Evolutionary conservation across 2,329 filamentous ascomycete species (phyloP), one percentile per base, ranked within the genome.

Genomic region (Fusarium ramigenum): DNA sequence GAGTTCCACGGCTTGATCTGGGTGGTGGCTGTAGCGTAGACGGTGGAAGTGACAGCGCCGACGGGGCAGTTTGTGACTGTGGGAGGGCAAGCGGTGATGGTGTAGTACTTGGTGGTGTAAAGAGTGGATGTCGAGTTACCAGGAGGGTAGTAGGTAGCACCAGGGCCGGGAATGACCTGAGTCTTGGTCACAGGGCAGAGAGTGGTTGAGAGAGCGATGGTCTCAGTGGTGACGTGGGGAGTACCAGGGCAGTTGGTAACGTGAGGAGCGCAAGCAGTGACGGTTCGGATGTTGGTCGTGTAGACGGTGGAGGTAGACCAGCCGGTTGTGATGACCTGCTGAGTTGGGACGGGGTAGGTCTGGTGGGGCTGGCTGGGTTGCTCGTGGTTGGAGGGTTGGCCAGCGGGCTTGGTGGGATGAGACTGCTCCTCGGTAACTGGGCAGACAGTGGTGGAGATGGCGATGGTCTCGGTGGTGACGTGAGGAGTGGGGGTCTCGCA

Each of bases 51-150:
- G 3, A 69, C 57, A 18, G 59, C 42, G 6, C 69, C 69, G 21
- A 69, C 39, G 4, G 66, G 66, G 36, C 66, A 73, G 60, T 73
- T 15, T 12, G 39, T 70, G 5, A 70, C 66, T 4, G 36, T 19
- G 4, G 59, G 52, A 53, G 66, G 66, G 16, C 66, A 69, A 5
- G 66, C 66, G 6, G 65, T 69, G 15, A 71, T 43, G n/a, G 67
- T 75, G 37, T 63, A 66, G 53, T 68, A 63, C 66, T 73, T 60
- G 28, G 72, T 75, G 3, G 73, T 75, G 60, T 75, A 74, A 15
- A 72, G 64, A 40, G 73, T 74, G 12, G 57, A 63, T 12, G 68
- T 74, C 42, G 36, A n/a, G 52, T 68, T 72, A 9, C 44, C 39
- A 49, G 37, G 54, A 30, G 54, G 50, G 23, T 57, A 63, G 15